Evolutionary conservation across 2,329 filamentous ascomycete species (phyloP), one percentile per base, ranked within the genome.

Genomic region (Colletotrichum sp.): DNA sequence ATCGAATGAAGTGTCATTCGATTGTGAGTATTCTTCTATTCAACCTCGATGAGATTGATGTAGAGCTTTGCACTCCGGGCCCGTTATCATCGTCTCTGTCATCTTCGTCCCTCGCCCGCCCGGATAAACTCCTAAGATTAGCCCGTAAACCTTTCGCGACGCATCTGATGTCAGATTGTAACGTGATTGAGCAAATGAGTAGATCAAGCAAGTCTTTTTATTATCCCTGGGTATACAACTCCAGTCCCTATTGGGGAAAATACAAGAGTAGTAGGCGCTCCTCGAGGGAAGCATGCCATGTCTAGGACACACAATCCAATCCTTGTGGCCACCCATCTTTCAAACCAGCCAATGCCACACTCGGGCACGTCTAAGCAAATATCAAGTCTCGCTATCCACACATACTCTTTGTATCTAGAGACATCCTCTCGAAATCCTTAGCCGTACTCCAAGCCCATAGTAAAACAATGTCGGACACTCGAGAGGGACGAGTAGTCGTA

Each of bases 221-320:
- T n/a, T 34, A 34, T 68, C 55, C 25, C 63, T 36, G 68, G 72
- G 72, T 75, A 72, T 75, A 55, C 19, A 63, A 75, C 68, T 65
- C 72, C 55, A 39, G 65, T 72, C 61, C 59, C 72, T 32, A 15
- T 60, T 30, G 44, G 55, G 34, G 6, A 36, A 30, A 61, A 34
- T 36, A 75, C 36, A 63, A 64, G 69, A 57, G 30, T 19, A n/a
- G 48, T 55, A 67, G 11, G 44, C 19, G 39, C 27, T 28, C 15
- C 44, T 34, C 25, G 2, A 44, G 30, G 34, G 44, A 55, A 25
- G 36, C 36, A 15, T 22, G 25, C 30, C 36, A 4, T 5, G 22
- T 28, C 52, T 16, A 27, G 15, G 25, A 28, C 28, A 72, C 36
- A 28, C 8, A 6, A 16, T n/a, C 6, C 30, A 15, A 19, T n/a